These are phyloP conservation scores for Dryas integrifolia DNA, from an alignment of 331 rosid species.

Conservation along the genomic window DNA sequence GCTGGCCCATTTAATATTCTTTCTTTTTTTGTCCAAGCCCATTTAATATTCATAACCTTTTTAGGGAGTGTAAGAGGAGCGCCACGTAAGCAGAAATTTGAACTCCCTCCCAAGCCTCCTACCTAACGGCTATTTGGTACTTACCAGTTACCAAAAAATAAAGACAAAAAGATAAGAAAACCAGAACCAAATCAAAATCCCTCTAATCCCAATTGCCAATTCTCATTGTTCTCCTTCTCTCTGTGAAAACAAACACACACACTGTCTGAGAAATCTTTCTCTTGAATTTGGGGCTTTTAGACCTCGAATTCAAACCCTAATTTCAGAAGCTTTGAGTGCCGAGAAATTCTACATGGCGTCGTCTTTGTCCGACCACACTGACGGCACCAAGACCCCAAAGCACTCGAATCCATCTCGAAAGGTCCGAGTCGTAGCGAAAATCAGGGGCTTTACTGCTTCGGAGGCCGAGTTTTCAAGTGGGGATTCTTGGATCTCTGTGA, in stretches of 20 bases:
- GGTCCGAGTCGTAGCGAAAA: slow-evolving; percentile 57
- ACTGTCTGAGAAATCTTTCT: neutral
- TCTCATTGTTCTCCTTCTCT: neutral
- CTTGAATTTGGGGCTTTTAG: neutral
- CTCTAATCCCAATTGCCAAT: neutral
- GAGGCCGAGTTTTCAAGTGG: slow-evolving; percentile 24
- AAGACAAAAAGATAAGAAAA: neutral
- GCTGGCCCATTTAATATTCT: neutral
- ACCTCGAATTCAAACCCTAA: neutral
- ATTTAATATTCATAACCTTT: neutral
- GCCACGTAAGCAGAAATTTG: slow-evolving; percentile 21
- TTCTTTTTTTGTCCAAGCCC: too few relatives aligned
- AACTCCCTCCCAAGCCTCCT: neutral
- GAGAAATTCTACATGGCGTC: slow-evolving; percentile 42
- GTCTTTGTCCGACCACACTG: slow-evolving; percentile 19
- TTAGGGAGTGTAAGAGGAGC: neutral
- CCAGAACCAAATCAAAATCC: neutral
- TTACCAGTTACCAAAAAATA: neutral
- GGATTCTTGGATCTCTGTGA: slow-evolving; percentile 56
- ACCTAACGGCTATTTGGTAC: slow-evolving; percentile 13
- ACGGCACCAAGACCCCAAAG: slow-evolving; percentile 10
- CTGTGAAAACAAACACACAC: neutral
- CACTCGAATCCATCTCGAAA: slow-evolving; percentile 29
- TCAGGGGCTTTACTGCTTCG: slow-evolving; percentile 36
- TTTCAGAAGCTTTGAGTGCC: neutral